These are phyloP conservation scores for Metschnikowia corniflorae DNA, from an alignment of 805 yeast species.

Conservation along the genomic window DNA sequence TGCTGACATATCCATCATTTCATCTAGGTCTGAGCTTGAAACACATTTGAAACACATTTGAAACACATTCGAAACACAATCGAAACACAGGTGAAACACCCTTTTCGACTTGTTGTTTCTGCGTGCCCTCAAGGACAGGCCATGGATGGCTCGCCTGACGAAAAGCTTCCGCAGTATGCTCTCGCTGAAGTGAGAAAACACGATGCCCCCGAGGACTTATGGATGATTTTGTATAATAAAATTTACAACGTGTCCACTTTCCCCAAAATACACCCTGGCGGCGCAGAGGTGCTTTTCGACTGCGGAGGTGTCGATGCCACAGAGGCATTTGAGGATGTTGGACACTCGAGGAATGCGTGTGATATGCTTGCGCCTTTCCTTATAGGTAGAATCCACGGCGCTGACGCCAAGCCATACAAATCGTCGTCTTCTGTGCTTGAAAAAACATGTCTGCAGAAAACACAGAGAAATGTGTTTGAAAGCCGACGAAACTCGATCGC, in stretches of 20 bases:
- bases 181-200: conserved; percentile 61
- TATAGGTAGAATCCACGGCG: conserved; percentile 10
- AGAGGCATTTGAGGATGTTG: conserved; percentile 52
- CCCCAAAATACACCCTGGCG: conserved; percentile 75
- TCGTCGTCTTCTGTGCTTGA: too few species aligned
- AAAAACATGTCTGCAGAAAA: too few species aligned
- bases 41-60: too few species aligned
- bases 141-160: conserved; percentile 3
- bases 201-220: conserved; percentile 69
- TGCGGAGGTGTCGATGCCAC: conserved; percentile 80
- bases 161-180: conserved; percentile 2
- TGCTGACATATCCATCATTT: too few species aligned
- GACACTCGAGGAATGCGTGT: conserved; percentile 18
- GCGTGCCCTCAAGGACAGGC: too few species aligned
- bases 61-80: too few species aligned
- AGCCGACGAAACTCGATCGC: too few species aligned
- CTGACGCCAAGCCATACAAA: conserved; percentile 2
- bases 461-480: too few species aligned
- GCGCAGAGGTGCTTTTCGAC: conserved; percentile 66
- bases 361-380: conserved; percentile 17
- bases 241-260: conserved; percentile 76
- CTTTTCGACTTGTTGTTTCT: too few species aligned
- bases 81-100: too few species aligned
- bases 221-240: conserved; percentile 80
- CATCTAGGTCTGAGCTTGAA: too few species aligned